Evolutionary conservation across 176 grass and related monocot genomes (phyloP).

Genomic region (Zea luxurians): DNA sequence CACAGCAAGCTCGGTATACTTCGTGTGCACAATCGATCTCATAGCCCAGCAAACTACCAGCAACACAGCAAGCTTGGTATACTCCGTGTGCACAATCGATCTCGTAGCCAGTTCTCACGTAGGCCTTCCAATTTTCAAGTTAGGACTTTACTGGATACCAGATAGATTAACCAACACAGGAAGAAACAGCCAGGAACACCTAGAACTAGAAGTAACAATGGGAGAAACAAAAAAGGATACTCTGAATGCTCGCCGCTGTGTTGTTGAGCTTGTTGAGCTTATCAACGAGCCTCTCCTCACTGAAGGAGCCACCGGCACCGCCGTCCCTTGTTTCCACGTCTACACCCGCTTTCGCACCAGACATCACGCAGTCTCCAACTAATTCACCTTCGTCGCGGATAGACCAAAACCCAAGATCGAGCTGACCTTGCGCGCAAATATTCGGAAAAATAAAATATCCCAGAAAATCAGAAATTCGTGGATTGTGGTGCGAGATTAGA

Average conservation of each 20-base stretch:
- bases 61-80: background rate
- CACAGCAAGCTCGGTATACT: background rate
- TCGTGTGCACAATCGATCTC: background rate
- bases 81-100: background rate
- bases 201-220: constrained; percentile 1
- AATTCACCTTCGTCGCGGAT: background rate
- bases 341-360: constrained; percentile 31
- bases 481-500: constrained; percentile 1
- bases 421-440: constrained; percentile 6
- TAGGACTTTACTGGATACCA: background rate
- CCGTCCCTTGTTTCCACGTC: constrained; percentile 33
- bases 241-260: constrained; percentile 83
- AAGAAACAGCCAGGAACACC: background rate
- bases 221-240: constrained; percentile 61
- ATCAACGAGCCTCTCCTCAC: constrained; percentile 69
- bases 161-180: constrained; percentile 22
- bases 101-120: background rate
- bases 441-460: background rate
- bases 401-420: constrained; percentile 16
- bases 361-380: constrained; percentile 34
- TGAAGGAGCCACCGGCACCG: constrained; percentile 47
- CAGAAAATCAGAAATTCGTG: constrained; percentile 25
- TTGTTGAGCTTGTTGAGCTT: constrained; percentile 92
- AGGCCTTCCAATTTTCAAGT: background rate
- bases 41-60: background rate